Base-by-base conservation (phyloP, 371 early-diverging fungal species). In the Syncephalastrum racemosum region DNA sequence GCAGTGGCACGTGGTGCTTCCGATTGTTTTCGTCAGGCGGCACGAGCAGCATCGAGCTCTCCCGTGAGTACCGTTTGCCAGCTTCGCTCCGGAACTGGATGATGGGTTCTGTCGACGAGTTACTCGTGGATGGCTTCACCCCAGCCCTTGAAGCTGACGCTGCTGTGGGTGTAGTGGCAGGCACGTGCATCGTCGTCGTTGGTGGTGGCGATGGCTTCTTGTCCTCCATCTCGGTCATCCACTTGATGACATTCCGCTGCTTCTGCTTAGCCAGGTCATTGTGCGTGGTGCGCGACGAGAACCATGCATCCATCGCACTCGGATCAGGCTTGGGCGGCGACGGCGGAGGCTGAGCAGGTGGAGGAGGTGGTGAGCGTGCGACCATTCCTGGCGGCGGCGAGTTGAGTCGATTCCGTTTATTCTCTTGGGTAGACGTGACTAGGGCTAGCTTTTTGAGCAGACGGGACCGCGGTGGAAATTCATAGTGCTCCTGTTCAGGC, bases 401-500 rank as follows among this genome's bases (percentile, higher is more conserved):
- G 58, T 50, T 52, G 48, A 68, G 19, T n/a, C 67, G 58, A 5
- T 60, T 57, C 16, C 61, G 40, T 50, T 64, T 72, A 12, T 31
- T 31, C 36, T 31, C 36, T 31, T 31, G 36, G 6, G 36, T 31
- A 4, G 68, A 67, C 0, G 65, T 66, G 8, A 57, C 64, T n/a
- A 54, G 60, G 18, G 75, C 72, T 31, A 75, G 60, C 47, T 65
- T 68, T 23, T 71, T 77, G 5, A 77, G 56, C 15, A 77, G 62
- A 49, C 64, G 64, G 12, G 77, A 77, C 23, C 77, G 56, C 43
- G 73, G 77, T 49, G 77, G 77, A 54, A 77, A 77, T 63, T 77
- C 68, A 50, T 77, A 77, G 19, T 71, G 67, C 41, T 77, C 62
- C 62, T 77, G 71, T 57, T 77, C 77, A 47, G 68, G 56, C n/a